phyloP scores from a whole-genome alignment of 495 filamentous ascomycete species.

The Durotheca rogersii region DNA sequence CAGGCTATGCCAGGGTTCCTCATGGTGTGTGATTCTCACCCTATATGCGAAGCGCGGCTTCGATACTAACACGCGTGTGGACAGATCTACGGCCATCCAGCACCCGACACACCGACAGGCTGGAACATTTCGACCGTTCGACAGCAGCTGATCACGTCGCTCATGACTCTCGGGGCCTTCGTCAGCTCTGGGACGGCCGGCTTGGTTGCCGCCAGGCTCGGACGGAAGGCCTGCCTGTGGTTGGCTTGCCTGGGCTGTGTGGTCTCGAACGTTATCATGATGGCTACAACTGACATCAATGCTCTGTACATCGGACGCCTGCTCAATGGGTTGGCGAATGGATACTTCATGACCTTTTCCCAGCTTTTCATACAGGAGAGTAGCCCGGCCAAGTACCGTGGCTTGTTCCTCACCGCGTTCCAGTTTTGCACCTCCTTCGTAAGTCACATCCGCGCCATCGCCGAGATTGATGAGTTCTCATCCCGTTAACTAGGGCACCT shows the following conservation, averaged over 20 bases:
- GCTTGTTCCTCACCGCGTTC: conserved; percentile 33
- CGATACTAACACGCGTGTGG: background rate
- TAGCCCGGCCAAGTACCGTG: conserved; percentile 44
- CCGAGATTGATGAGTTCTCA: background rate
- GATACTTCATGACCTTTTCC: conserved; percentile 50
- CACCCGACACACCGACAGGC: conserved; percentile 39
- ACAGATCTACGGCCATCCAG: conserved; percentile 32
- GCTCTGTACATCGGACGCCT: conserved; percentile 49
- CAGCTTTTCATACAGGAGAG: conserved; percentile 49
- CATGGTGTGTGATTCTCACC: conserved; percentile 21
- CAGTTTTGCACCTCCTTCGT: conserved; percentile 30
- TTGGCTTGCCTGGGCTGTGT: conserved; percentile 41
- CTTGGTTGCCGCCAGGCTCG: conserved; percentile 41
- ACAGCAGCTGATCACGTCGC: conserved; percentile 46
- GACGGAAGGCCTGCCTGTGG: conserved; percentile 44
- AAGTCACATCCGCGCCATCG: conserved; percentile 20
- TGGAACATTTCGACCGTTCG: conserved; percentile 49
- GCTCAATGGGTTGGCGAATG: conserved; percentile 48
- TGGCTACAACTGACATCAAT: conserved; percentile 44
- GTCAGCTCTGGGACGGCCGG: conserved; percentile 47
- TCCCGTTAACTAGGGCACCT: conserved; percentile 38
- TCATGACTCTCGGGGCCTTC: conserved; percentile 54
- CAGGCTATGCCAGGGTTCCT: conserved; percentile 56
- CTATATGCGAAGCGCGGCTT: too few species aligned
- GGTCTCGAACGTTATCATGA: conserved; percentile 50